Evolutionary conservation across 768 basidiomycete species (phyloP).

Genomic region (Panaeolus papilionaceus): DNA sequence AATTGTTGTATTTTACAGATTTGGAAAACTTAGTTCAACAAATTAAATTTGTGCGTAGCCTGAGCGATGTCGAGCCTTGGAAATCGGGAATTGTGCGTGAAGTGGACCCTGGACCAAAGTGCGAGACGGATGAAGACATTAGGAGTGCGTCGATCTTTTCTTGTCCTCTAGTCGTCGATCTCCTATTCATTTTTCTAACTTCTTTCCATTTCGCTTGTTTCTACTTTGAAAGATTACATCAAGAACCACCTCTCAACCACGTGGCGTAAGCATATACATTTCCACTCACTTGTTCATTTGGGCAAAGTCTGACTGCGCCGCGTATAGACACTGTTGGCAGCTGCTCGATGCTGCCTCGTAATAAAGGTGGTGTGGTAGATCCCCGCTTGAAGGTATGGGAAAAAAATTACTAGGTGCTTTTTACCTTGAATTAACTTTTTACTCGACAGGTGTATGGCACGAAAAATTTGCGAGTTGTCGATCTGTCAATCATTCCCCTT

Average conservation of each 20-base stretch:
- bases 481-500: constrained; percentile 59
- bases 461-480: constrained; percentile 59
- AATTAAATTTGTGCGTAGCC: constrained; percentile 37
- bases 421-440: not conserved
- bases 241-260: constrained; percentile 31
- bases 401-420: not conserved
- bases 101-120: constrained; percentile 39
- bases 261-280: constrained; percentile 29
- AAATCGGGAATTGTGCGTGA: constrained; percentile 30
- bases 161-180: not conserved
- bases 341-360: constrained; percentile 59
- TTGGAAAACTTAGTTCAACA: constrained; percentile 39
- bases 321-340: constrained; percentile 51
- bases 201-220: not conserved
- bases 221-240: constrained; percentile 28
- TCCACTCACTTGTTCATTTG: not conserved
- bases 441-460: constrained; percentile 58
- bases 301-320: not conserved
- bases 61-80: constrained; percentile 35
- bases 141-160: constrained; percentile 27
- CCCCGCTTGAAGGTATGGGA: constrained; percentile 44
- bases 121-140: constrained; percentile 41
- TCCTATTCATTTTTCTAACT: not conserved
- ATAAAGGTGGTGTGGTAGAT: constrained; percentile 59
- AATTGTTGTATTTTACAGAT: constrained; percentile 28